A percentile compares a stretch with the other conserved stretches of the same genome.
Evolutionary conservation across 169 alveolate species (phyloP).

Genomic region (Perkinsus marinus): DNA sequence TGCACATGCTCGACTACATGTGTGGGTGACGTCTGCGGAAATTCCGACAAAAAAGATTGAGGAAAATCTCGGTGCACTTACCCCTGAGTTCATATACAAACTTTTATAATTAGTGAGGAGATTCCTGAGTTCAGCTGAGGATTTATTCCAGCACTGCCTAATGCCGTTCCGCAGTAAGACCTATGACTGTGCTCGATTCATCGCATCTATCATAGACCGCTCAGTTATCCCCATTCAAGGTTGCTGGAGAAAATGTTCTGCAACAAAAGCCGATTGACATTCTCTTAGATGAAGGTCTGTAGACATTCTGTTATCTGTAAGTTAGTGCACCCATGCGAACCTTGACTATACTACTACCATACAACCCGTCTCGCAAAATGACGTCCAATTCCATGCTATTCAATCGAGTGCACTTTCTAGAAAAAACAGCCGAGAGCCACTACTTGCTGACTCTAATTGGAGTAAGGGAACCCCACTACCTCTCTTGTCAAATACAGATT

Average conservation of each 20-base stretch:
- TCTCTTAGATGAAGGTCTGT: slow-evolving; percentile 4
- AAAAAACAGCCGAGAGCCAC: slow-evolving; percentile 38
- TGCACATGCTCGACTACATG: too few relatives aligned
- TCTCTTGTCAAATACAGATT: neutral
- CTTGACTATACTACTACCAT: slow-evolving; percentile 12
- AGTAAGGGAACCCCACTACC: neutral
- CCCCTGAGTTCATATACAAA: too few relatives aligned
- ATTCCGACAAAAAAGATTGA: too few relatives aligned
- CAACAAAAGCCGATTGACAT: neutral
- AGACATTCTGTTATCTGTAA: too few relatives aligned
- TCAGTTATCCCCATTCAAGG: neutral
- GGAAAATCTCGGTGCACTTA: too few relatives aligned
- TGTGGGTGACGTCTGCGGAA: too few relatives aligned
- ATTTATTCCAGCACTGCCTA: too few relatives aligned
- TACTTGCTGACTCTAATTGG: slow-evolving; percentile 9
- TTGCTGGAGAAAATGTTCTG: neutral
- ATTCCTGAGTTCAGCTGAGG: too few relatives aligned
- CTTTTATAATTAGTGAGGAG: too few relatives aligned
- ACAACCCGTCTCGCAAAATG: neutral
- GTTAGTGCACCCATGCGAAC: slow-evolving; percentile 15
- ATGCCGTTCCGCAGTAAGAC: too few relatives aligned
- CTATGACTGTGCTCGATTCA: neutral
- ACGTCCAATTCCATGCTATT: slow-evolving; percentile 24
- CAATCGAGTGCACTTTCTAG: slow-evolving; percentile 38
- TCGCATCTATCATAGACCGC: neutral